Percentiles rank a stretch among this genome's conserved stretches.
Evolutionary conservation across 371 early-diverging fungal species (phyloP).

Genomic region (Zopfochytrium polystomum): DNA sequence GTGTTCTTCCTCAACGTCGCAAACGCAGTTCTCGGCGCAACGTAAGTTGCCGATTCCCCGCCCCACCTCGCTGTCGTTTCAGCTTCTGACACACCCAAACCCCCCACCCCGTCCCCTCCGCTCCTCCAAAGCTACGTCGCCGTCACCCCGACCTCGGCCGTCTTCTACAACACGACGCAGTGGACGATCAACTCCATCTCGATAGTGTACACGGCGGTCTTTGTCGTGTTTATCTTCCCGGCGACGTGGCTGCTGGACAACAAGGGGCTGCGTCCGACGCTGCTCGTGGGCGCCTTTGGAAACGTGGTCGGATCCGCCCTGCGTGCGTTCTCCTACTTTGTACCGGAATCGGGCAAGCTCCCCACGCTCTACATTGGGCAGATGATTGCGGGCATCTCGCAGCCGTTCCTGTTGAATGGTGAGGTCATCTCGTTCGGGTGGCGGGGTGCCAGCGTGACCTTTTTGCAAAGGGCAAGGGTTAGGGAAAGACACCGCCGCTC

Average conservation of each 20-base stretch:
- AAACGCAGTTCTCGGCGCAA: slow-evolving; percentile 23
- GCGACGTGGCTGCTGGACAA: slow-evolving; percentile 31
- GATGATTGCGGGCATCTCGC: slow-evolving; percentile 55
- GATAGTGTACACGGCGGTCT: slow-evolving; percentile 10
- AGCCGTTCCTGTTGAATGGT: slow-evolving; percentile 61
- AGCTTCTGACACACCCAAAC: too few relatives aligned
- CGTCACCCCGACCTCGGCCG: slow-evolving; percentile 28
- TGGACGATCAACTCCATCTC: slow-evolving; percentile 29
- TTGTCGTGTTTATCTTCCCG: slow-evolving; percentile 17
- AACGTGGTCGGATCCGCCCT: slow-evolving; percentile 59
- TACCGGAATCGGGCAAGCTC: slow-evolving; percentile 40
- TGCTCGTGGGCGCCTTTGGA: too few relatives aligned
- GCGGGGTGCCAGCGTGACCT: too few relatives aligned
- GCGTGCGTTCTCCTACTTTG: slow-evolving; percentile 51
- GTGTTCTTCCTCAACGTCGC: slow-evolving; percentile 24
- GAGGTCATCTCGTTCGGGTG: too few relatives aligned
- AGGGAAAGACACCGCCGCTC: too few relatives aligned
- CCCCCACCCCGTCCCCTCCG: too few relatives aligned
- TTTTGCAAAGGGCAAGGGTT: too few relatives aligned
- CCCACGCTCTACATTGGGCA: slow-evolving; percentile 59
- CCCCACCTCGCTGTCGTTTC: too few relatives aligned
- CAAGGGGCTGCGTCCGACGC: too few relatives aligned
- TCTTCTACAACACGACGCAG: slow-evolving; percentile 7
- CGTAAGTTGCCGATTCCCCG: too few relatives aligned
- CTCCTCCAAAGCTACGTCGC: too few relatives aligned